Conservation (phyloP, 2,329 filamentous ascomycete genomes). For the Aspergillus jensenii region DNA sequence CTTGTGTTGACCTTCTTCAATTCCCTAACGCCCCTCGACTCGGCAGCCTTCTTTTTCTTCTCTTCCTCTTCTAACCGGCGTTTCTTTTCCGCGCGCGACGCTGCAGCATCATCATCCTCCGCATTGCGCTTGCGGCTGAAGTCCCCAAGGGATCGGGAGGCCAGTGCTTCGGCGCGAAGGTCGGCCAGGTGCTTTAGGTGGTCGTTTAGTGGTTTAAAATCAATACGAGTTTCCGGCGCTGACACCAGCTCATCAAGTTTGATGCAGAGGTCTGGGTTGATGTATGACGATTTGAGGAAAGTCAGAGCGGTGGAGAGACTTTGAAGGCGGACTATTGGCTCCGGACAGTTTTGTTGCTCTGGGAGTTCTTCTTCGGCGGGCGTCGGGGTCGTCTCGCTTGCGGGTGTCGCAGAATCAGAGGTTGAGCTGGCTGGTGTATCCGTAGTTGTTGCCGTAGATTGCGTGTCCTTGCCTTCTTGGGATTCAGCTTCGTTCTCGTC, state of each 20-base stretch:
- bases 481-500: conserved; percentile 26
- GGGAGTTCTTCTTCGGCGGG: conserved; percentile 13
- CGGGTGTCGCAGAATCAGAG: conserved; percentile 38
- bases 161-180: conserved; percentile 69
- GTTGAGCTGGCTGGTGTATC: conserved; percentile 32
- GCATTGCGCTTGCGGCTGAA: conserved; percentile 43
- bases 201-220: conserved; percentile 70
- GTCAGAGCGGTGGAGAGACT: conserved; percentile 50
- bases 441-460: conserved; percentile 25
- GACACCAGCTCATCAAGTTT: conserved; percentile 40
- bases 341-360: conserved; percentile 29
- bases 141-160: conserved; percentile 59
- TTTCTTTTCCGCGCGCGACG: conserved; percentile 72
- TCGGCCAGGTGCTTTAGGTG: conserved; percentile 67
- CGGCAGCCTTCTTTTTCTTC: conserved; percentile 71
- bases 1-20: conserved; percentile 85
- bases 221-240: conserved; percentile 45
- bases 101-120: conserved; percentile 45
- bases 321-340: conserved; percentile 44
- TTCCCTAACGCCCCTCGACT: conserved; percentile 74
- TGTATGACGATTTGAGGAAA: conserved; percentile 52
- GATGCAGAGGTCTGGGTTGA: conserved; percentile 40
- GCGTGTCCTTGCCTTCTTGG: conserved; percentile 29
- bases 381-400: conserved; percentile 32
- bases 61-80: conserved; percentile 86